A percentile compares a stretch with the other conserved stretches of the same genome.
Evolutionary conservation across 78 protist genomes (phyloP).

Genomic region (Tieghemostelium lacteum): DNA sequence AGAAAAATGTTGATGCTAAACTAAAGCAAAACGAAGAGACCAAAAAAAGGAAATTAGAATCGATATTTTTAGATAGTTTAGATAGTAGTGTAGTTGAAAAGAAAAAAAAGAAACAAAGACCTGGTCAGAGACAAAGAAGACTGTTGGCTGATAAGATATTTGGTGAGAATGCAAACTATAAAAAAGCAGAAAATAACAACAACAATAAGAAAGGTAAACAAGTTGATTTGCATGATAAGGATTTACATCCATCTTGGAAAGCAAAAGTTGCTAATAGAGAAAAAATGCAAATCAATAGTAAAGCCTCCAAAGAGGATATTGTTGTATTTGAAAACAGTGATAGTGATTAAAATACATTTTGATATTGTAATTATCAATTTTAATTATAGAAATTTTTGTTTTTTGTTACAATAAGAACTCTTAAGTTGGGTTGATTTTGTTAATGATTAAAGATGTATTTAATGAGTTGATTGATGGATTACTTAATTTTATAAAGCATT

Average conservation of each 20-base stretch:
- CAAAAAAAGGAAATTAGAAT: slow-evolving; percentile 26
- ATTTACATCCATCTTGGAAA: slow-evolving; percentile 40
- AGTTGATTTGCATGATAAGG: not conserved
- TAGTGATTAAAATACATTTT: too few species aligned
- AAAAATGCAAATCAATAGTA: too few species aligned
- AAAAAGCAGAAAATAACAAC: not conserved
- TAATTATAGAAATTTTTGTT: too few species aligned
- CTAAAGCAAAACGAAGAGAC: not conserved
- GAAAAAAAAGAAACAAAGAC: slow-evolving; percentile 20
- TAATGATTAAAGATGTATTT: too few species aligned
- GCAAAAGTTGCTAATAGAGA: not conserved
- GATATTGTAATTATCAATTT: too few species aligned
- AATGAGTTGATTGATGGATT: too few species aligned
- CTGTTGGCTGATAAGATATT: slow-evolving; percentile 13
- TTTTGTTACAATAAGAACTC: too few species aligned
- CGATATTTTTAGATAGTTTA: slow-evolving; percentile 9
- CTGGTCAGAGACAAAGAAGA: slow-evolving; percentile 27
- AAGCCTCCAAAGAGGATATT: too few species aligned
- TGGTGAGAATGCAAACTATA: slow-evolving; percentile 11
- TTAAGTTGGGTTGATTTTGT: too few species aligned
- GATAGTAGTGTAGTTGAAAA: not conserved
- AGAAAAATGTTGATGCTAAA: not conserved
- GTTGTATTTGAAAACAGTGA: too few species aligned
- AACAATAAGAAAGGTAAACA: not conserved
- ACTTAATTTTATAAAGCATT: too few species aligned